Percentiles rank a stretch among this genome's conserved stretches.
Conservation (phyloP, 352 stramenopile genomes). For the Pythium scleroteichum region DNA sequence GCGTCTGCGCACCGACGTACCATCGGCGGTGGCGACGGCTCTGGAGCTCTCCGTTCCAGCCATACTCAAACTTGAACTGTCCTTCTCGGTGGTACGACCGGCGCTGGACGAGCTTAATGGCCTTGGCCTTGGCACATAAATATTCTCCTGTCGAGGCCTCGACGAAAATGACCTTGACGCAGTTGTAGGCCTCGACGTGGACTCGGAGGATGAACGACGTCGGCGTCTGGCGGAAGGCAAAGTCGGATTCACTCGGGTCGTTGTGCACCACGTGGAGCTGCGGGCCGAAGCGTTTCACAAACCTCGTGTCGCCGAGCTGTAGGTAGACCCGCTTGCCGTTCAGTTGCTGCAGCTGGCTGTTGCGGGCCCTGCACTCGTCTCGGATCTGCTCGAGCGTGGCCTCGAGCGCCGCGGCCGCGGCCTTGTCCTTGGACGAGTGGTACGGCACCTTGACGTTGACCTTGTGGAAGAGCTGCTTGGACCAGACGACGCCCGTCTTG, state of each 20-base stretch:
- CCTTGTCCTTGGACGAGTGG: conserved; percentile 36
- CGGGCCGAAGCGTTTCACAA: conserved; percentile 57
- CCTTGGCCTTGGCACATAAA: conserved; percentile 53
- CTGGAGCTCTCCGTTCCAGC: conserved; percentile 72
- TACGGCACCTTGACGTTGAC: conserved; percentile 51
- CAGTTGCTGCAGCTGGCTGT: conserved; percentile 35
- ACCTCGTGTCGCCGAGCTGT: conserved; percentile 35
- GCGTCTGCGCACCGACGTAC: conserved; percentile 69
- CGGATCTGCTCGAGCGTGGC: conserved; percentile 36
- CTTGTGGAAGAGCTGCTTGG: conserved; percentile 68
- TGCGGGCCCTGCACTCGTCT: conserved; percentile 31
- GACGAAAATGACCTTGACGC: conserved; percentile 48
- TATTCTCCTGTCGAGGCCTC: conserved; percentile 45
- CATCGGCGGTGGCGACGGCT: conserved; percentile 63
- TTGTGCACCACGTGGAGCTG: conserved; percentile 56
- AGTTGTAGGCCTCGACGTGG: conserved; percentile 53
- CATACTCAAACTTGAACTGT: conserved; percentile 66
- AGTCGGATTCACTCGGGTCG: conserved; percentile 60
- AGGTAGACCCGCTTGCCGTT: conserved; percentile 61
- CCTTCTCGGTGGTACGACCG: conserved; percentile 58
- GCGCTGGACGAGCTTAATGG: conserved; percentile 46
- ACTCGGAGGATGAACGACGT: conserved; percentile 48
- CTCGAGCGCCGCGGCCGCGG: conserved; percentile 38
- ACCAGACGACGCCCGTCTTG: conserved; percentile 73
- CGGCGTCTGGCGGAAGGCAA: conserved; percentile 58